Evolutionary conservation across 768 basidiomycete genomes (phyloP), one percentile per base, ranked within the genome.

Genomic region (Boletus rubropictus): DNA sequence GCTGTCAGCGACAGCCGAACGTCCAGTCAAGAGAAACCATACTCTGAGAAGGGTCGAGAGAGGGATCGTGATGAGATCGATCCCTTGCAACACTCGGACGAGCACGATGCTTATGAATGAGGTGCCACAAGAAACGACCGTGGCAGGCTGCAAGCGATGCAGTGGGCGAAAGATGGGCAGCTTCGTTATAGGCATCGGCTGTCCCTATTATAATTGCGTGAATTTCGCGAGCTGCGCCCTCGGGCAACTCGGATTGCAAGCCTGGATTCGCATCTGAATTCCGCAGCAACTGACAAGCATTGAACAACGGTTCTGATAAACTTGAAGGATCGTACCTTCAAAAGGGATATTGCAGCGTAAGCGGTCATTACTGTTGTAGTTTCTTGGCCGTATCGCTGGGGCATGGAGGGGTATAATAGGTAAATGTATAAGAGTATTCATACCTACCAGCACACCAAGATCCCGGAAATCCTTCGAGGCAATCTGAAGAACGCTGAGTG

Each of bases 301-400:
- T 56, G 40, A 57, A 44, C 25, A n/a, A 24, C 25, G 3, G 32
- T 21, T 27, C 41, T 10, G 20, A 22, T 34, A 28, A 28, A 28
- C n/a, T 7, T 18, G 28, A n/a, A 55, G 66, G 10, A 22, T 20
- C 46, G 43, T 60, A 86, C 89, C 74, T 76, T 83, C 54, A 91
- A 70, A 52, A 92, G 68, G 60, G 89, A 84, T 31, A 91, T 80
- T 17, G 89, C 88, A 39, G 85, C 80, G 58, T 91, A 91, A 21
- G 87, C 89, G 17, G 85, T 86, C 89, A 91, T 91, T 38, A 86
- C 79, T 7, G 84, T 82, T 50, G 89, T 80, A 5, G 86, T 84
- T 61, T 91, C 89, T 69, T 91, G 89, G 7, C 84, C 79, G 56
- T 91, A 92, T 37, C 84, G 82, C 88, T 90, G 61, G 42, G 34